Evolutionary conservation across 108 stramenopile genomes (phyloP), one percentile per base, ranked within the genome.

Genomic region (Skeletonema menzelii): DNA sequence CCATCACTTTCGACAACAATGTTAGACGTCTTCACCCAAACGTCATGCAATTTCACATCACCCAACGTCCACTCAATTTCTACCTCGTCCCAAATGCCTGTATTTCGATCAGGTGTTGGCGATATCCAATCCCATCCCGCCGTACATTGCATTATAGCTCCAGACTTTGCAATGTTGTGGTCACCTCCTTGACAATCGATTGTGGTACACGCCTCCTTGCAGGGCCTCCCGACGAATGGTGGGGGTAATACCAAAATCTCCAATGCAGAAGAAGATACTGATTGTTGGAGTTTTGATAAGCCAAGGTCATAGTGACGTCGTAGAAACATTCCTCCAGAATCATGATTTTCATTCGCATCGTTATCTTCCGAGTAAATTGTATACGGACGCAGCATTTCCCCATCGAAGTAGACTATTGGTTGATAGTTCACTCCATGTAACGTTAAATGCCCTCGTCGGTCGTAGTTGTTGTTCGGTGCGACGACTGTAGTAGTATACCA

Each of bases 121-220:
- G 70, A 75, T 30, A 80, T 77, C 86, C 86, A 87, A 78, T 88
- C 85, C 84, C 85, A 88, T 8, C 87, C 87, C 1, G 55, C 70
- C 20, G 65, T 67, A 44, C 75, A 88, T 67, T 88, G 87, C 57
- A 76, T 65, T 34, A 80, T 77, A 4, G 80, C 68, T 11, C 80
- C 82, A 30, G 84, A 70, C 60, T 80, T 34, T 12, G 86, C 84
- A 3, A 87, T 19, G 37, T 67, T 38, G 68, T 87, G 86, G 60
- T 84, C 75, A 8, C 84, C 86, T 26, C 86, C 86, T 64, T 85
- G 84, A 27, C 76, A 72, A 27, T 73, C 49, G 2, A 17, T 38
- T 1, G 62, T 63, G 15, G 62, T 38, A 37, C 24, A 26, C 42
- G 35, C 5, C 2, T 56, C 31, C 14, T 30, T 17, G 14, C 27